Evolutionary conservation across 2,329 filamentous ascomycete species (phyloP), one percentile per base, ranked within the genome.

Genomic region (Epichloe aotearoae): DNA sequence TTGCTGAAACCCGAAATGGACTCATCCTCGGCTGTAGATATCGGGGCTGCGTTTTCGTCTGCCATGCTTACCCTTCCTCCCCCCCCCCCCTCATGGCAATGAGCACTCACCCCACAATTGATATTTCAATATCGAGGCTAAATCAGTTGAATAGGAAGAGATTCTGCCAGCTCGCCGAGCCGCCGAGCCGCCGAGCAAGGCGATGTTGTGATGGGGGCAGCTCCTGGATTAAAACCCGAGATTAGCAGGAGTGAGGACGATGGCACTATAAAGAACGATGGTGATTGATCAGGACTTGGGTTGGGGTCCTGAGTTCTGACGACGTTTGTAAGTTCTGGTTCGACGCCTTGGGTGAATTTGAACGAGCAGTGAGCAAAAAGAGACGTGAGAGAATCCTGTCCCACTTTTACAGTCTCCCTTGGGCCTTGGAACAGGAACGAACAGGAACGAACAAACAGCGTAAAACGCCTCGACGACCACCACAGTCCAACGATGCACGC

Each of bases 21-120:
- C 49, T 68, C 65, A 47, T 67, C 65, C 50, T 68, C 64, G 60
- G 63, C 59, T 57, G 62, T 58, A 34, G 62, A 55, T 55, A 59
- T 51, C 51, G 54, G 49, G 37, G 39, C 44, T 52, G 51, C 52
- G 52, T 55, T 53, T n/a, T 38, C 38, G 37, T 54, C 51, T 46
- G 53, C 43, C 53, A 56, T 55, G 36, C 12, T 50, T 47, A 40
- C 39, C 7, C 23, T 26, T 26, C 23, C 23, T 26, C 47, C 44
- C 12, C 48, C 47, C 12, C 48, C 20, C 50, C 37, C 39, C 49
- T 46, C 54, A 50, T 53, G 47, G 37, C 50, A 30, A 15, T 19
- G 26, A 15, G 26, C 33, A 47, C 33, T 37, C 47, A 41, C 50
- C 47, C 50, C 52, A 50, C 50, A 48, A 42, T 46, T 38, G 45